Evolutionary conservation across 2,329 filamentous ascomycete genomes (phyloP).

Genomic region (Colletotrichum costaricense): DNA sequence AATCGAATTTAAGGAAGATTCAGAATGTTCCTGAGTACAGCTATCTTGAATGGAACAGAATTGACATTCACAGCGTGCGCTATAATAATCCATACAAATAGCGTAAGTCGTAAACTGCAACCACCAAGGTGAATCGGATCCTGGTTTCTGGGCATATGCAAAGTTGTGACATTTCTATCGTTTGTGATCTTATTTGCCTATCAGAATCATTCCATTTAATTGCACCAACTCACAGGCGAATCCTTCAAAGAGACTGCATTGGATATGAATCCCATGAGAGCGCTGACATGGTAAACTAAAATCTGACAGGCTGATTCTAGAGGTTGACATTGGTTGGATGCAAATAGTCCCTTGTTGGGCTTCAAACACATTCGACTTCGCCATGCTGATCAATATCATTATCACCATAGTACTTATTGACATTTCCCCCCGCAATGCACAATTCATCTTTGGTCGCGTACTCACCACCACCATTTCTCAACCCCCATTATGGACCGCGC

Average conservation of each 20-base stretch:
- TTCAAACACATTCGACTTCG: background rate
- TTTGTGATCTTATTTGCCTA: background rate
- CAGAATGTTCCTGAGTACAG: too few relatives aligned
- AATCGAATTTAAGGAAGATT: too few relatives aligned
- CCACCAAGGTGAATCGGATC: background rate
- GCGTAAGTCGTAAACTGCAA: background rate
- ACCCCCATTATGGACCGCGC: background rate
- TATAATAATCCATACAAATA: background rate
- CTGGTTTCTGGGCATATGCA: background rate
- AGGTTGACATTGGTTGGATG: background rate
- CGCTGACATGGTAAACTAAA: background rate
- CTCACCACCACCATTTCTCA: too few relatives aligned
- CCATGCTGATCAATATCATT: background rate
- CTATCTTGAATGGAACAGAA: too few relatives aligned
- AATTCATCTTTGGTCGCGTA: background rate
- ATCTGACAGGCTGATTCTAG: background rate
- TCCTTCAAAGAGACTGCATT: background rate
- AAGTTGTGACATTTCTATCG: background rate
- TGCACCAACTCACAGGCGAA: background rate
- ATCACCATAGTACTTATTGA: background rate
- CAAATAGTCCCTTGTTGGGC: background rate
- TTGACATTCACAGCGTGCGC: background rate
- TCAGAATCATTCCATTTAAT: background rate
- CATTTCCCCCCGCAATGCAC: background rate
- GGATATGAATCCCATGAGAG: background rate